Base-by-base conservation (phyloP, 768 basidiomycete species). In the Panaeolus papilionaceus region DNA sequence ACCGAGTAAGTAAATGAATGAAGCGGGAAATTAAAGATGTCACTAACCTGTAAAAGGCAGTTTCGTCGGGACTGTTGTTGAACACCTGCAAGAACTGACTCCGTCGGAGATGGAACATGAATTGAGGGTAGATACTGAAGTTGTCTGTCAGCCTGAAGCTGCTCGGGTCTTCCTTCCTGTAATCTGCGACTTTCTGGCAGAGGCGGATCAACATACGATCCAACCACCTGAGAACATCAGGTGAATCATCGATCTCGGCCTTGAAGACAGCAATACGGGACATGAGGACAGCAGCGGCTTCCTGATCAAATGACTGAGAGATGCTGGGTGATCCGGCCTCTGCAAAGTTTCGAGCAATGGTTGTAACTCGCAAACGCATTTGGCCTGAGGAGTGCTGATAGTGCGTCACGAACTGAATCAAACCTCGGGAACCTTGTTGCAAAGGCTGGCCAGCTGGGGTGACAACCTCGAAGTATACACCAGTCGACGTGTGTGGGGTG, bases 41-140 rank as follows among this genome's bases (percentile, higher is more conserved):
- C 10, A 71, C 88, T 71, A 64, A 91, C 95, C 96, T 86, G 79
- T 98, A 99, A 85, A 97, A 99, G 14, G 96, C 98, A 20, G 96
- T 98, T 83, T 99, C 98, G 77, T 99, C 98, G 8, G 98, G 98
- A 85, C 95, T 96, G 84, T 98, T 99, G 80, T 99, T 99, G 82
- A 99, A 99, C 65, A 99, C 96, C 80, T 99, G 98, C 77, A 99
- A 83, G 84, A 99, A 99, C 81, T 99, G 97, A 85, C 94, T 95
- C 77, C 98, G 84, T 67, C 97, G 86, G 69, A 99, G 80, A 80
- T 99, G 98, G 90, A 99, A 99, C 98, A 99, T 99, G 84, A 99
- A 99, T 76, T 99, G 98, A 16, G 98, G 98, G 78, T 99, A 99
- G 73, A 99, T 98, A 77, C 93, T 94, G 81, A 99, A 99, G 79